Percentiles rank a stretch among this genome's conserved stretches.
Conservation (phyloP, 2,329 filamentous ascomycete species). For the Cladophialophora psammophila region DNA sequence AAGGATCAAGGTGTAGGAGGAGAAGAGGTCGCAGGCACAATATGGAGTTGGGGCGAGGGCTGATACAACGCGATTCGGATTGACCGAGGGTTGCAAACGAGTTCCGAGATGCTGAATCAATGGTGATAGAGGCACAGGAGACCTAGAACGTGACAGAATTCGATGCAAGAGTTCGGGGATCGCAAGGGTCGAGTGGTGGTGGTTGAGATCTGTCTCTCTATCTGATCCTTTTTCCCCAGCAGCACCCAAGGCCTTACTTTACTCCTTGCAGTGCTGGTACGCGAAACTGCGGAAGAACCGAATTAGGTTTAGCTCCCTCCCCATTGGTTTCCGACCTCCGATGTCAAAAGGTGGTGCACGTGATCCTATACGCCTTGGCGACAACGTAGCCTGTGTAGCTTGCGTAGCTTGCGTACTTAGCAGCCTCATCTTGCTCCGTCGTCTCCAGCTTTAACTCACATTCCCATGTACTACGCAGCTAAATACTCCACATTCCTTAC, state of each 20-base stretch:
- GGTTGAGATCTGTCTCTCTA: conserved; percentile 9
- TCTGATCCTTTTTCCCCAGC: conserved; percentile 9
- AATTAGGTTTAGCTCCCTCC: conserved; percentile 6
- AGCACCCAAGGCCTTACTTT: neutral
- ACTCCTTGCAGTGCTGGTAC: neutral
- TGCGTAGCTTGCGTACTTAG: too few species aligned
- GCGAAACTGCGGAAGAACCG: neutral
- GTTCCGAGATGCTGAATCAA: conserved; percentile 2
- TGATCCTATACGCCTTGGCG: neutral
- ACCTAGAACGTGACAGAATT: neutral
- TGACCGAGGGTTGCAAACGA: neutral
- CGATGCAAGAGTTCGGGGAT: neutral
- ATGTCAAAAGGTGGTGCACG: neutral
- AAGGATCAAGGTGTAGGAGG: conserved; percentile 12
- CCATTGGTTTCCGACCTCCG: neutral
- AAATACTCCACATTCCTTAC: too few species aligned
- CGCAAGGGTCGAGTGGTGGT: conserved; percentile 4
- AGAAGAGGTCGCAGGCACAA: conserved; percentile 10
- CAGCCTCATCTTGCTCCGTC: too few species aligned
- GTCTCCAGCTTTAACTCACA: too few species aligned
- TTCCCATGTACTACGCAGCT: too few species aligned
- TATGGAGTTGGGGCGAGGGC: neutral
- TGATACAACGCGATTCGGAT: neutral
- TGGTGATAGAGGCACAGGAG: neutral
- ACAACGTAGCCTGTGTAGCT: too few species aligned